phyloP scores from a whole-genome alignment of 192 early-diverging fungal genomes.

The Backusella parvicylindrica region DNA sequence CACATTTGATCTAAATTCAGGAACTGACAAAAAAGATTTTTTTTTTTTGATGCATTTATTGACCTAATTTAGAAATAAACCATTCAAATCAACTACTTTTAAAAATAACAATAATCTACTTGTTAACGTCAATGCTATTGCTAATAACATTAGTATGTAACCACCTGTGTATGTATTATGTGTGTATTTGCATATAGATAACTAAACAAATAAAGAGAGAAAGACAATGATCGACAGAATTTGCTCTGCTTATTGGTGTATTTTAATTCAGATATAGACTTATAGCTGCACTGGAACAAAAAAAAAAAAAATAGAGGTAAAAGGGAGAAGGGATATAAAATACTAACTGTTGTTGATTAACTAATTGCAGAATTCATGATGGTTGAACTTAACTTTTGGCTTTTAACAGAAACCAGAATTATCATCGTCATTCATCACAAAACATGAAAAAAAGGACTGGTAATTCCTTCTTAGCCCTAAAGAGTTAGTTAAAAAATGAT shows the following conservation, averaged over 20 bases:
- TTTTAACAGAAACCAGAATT: background rate
- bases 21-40: background rate
- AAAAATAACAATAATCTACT: background rate
- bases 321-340: background rate
- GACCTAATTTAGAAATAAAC: background rate
- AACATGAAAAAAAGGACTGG: background rate
- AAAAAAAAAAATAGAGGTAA: background rate
- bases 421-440: background rate
- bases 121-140: background rate
- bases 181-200: background rate
- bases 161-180: background rate
- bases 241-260: background rate
- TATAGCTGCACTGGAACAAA: background rate
- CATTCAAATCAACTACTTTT: background rate
- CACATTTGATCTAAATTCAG: background rate
- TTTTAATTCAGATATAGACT: background rate
- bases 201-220: background rate
- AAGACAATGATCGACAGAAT: background rate
- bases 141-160: background rate
- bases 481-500: background rate
- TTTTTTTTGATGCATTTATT: background rate
- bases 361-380: background rate
- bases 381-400: background rate
- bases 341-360: background rate
- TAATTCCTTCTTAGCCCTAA: background rate